Evolutionary conservation across 2,329 filamentous ascomycete genomes (phyloP).

Genomic region (Phaeosphaeriaceae sp.): DNA sequence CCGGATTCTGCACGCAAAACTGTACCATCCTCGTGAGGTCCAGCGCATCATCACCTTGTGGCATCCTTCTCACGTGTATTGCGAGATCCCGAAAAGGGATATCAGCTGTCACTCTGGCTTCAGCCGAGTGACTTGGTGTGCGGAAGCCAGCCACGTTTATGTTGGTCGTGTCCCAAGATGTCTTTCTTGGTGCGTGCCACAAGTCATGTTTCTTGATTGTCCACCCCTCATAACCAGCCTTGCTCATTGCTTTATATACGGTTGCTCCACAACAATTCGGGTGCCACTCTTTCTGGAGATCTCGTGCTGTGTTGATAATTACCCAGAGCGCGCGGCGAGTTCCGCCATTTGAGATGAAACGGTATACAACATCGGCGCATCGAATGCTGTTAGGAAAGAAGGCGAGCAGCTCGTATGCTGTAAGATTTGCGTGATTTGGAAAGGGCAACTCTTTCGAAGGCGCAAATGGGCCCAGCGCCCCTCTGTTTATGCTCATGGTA

Average conservation of each 20-base stretch:
- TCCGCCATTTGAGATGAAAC: slow-evolving; percentile 28
- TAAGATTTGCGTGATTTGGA: slow-evolving; percentile 22
- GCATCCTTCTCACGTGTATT: slow-evolving; percentile 16
- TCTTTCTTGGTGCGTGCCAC: slow-evolving; percentile 8
- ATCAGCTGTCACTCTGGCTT: background rate
- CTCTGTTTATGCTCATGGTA: background rate
- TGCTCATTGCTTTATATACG: slow-evolving; percentile 26
- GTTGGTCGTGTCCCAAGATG: slow-evolving; percentile 12
- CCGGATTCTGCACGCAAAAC: slow-evolving; percentile 18
- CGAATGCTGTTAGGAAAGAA: slow-evolving; percentile 32
- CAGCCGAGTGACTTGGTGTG: background rate
- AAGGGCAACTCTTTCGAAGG: slow-evolving; percentile 23
- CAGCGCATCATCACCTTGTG: slow-evolving; percentile 26
- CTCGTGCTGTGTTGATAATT: slow-evolving; percentile 25
- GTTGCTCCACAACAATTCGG: slow-evolving; percentile 15
- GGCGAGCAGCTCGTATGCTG: slow-evolving; percentile 28
- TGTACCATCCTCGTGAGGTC: slow-evolving; percentile 33
- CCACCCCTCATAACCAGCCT: slow-evolving; percentile 24
- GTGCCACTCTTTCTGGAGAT: slow-evolving; percentile 12
- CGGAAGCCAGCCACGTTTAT: slow-evolving; percentile 12
- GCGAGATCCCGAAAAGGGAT: slow-evolving; percentile 29
- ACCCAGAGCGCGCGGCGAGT: slow-evolving; percentile 10
- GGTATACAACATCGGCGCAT: slow-evolving; percentile 27
- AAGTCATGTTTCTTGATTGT: slow-evolving; percentile 16
- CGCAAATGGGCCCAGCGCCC: slow-evolving; percentile 10